Conservation (phyloP, 495 filamentous ascomycete genomes). For the Xylaria grammica region DNA sequence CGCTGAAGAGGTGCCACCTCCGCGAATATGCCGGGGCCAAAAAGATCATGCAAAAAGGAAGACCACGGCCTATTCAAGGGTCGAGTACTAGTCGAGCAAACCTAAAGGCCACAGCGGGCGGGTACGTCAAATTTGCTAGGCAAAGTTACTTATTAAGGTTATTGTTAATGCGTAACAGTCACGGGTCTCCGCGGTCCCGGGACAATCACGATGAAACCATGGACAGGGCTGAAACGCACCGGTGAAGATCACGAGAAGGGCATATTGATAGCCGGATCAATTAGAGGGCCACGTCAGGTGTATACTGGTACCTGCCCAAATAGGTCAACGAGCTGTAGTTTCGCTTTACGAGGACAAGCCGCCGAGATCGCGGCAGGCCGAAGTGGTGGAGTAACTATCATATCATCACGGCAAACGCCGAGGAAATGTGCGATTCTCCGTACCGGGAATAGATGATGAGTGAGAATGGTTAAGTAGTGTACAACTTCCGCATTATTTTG, state of each 20-base stretch:
- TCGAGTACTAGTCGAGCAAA: background rate
- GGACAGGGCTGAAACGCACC: conserved; percentile 19
- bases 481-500: background rate
- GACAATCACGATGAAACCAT: conserved; percentile 12
- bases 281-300: background rate
- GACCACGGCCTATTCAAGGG: background rate
- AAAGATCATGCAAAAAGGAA: conserved; percentile 1
- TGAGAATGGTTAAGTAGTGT: background rate
- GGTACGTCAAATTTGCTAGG: background rate
- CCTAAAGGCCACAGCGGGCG: background rate
- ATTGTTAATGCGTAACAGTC: conserved; percentile 5
- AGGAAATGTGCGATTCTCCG: background rate
- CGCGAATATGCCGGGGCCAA: background rate
- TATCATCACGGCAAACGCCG: background rate
- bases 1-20: background rate
- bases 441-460: background rate
- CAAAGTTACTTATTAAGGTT: conserved; percentile 2
- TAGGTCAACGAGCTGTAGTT: background rate
- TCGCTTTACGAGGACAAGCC: conserved; percentile 4
- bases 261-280: background rate
- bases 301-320: background rate
- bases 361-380: background rate
- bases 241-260: conserved; percentile 12
- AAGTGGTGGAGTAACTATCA: background rate
- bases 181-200: conserved; percentile 21